These are phyloP conservation scores for Ogataea pini DNA, from an alignment of 805 yeast genomes.

Conservation along the genomic window DNA sequence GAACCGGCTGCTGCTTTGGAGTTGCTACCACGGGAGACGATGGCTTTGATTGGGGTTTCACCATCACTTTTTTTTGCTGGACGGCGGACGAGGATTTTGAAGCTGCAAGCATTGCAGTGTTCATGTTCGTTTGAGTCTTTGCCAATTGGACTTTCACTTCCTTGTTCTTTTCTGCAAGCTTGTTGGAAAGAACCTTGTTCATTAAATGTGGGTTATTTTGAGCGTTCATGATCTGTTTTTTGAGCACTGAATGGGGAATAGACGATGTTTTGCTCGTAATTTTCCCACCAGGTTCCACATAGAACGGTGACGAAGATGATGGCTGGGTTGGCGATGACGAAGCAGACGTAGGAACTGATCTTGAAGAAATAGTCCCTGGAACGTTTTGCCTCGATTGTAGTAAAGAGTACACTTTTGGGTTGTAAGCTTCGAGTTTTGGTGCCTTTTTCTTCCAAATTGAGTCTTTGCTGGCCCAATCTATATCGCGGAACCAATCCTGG, in stretches of 20 bases:
- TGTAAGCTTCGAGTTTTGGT: slow-evolving; percentile 71
- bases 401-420: slow-evolving; percentile 37
- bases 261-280: slow-evolving; percentile 30
- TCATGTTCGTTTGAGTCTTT: slow-evolving; percentile 15
- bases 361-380: slow-evolving; percentile 22
- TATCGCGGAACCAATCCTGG: slow-evolving; percentile 69
- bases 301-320: slow-evolving; percentile 23
- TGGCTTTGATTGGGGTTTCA: not conserved
- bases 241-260: slow-evolving; percentile 31
- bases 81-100: slow-evolving; percentile 16
- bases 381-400: slow-evolving; percentile 23
- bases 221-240: slow-evolving; percentile 34
- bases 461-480: slow-evolving; percentile 67
- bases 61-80: not conserved
- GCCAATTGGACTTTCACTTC: slow-evolving; percentile 28
- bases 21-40: slow-evolving; percentile 6
- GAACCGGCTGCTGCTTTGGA: slow-evolving; percentile 11
- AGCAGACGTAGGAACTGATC: slow-evolving; percentile 4
- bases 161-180: slow-evolving; percentile 33
- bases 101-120: slow-evolving; percentile 28
- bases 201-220: slow-evolving; percentile 35
- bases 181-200: slow-evolving; percentile 36
- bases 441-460: slow-evolving; percentile 67
- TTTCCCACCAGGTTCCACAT: slow-evolving; percentile 27
- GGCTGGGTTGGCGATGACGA: slow-evolving; percentile 9